Evolutionary conservation across 768 basidiomycete species (phyloP).

Genomic region (Boletus subcaerulescens): DNA sequence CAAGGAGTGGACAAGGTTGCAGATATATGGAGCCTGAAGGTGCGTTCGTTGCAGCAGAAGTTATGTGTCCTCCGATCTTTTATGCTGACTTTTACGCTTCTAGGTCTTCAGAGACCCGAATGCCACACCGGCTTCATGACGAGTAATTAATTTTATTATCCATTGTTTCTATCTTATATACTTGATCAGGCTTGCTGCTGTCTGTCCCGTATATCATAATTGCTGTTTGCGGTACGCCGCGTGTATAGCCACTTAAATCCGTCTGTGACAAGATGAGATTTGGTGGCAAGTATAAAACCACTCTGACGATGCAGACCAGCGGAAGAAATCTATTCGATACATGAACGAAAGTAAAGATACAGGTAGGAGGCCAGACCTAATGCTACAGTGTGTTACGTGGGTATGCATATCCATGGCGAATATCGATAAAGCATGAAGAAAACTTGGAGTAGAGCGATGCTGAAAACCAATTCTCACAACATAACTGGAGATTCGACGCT

Average conservation of each 20-base stretch:
- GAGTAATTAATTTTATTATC: slow-evolving; percentile 22
- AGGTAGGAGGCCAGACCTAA: slow-evolving; percentile 12
- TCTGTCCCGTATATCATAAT: slow-evolving; percentile 6
- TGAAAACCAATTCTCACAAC: neutral
- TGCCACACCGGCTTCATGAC: slow-evolving; percentile 28
- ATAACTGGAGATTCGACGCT: neutral
- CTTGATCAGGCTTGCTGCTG: too few species aligned
- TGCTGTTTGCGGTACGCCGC: neutral
- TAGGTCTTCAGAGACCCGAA: slow-evolving; percentile 48
- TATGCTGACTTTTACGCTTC: neutral
- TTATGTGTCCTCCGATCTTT: neutral
- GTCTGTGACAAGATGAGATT: neutral
- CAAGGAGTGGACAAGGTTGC: slow-evolving; percentile 51
- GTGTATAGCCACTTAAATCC: neutral
- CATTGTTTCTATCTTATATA: slow-evolving; percentile 1
- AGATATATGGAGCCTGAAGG: slow-evolving; percentile 75
- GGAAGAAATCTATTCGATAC: slow-evolving; percentile 14
- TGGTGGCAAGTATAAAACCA: too few species aligned
- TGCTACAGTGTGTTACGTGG: slow-evolving; percentile 18
- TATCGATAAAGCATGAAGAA: neutral
- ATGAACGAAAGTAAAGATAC: slow-evolving; percentile 18
- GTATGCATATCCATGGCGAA: slow-evolving; percentile 6
- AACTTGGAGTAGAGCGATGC: neutral
- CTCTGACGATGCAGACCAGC: neutral
- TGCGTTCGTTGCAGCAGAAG: slow-evolving; percentile 28